Conservation (phyloP, 2,329 filamentous ascomycete species). For the Apiospora phragmitis region DNA sequence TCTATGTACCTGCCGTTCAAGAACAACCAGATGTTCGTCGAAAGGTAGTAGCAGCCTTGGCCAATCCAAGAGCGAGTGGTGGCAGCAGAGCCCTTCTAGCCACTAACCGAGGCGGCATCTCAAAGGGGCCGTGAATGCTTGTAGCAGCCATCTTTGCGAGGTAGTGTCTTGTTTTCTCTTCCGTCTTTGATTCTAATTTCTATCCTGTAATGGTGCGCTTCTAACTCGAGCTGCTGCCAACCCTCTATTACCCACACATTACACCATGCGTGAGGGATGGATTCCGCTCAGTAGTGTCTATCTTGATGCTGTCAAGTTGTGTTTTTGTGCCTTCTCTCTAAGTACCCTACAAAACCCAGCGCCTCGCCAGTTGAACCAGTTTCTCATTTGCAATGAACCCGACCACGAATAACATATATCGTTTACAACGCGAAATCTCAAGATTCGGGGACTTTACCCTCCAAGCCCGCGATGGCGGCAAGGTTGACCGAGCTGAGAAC, state of each 20-base stretch:
- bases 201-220: not conserved
- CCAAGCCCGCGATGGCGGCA: slow-evolving; percentile 53
- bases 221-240: not conserved
- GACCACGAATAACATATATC: not conserved
- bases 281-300: not conserved
- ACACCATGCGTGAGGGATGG: not conserved
- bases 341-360: not conserved
- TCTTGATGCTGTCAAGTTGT: not conserved
- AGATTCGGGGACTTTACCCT: slow-evolving; percentile 50
- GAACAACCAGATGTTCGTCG: not conserved
- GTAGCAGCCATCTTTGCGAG: not conserved
- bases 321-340: not conserved
- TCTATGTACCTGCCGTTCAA: not conserved
- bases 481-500: slow-evolving; percentile 56
- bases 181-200: not conserved
- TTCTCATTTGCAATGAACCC: slow-evolving; percentile 2
- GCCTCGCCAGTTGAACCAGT: not conserved
- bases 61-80: not conserved
- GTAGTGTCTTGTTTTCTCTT: not conserved
- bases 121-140: not conserved
- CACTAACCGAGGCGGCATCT: no score
- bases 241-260: not conserved
- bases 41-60: not conserved
- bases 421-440: not conserved
- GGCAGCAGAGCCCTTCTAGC: no score